Conservation (phyloP, 768 basidiomycete species). For the Suillus subalutaceus region DNA sequence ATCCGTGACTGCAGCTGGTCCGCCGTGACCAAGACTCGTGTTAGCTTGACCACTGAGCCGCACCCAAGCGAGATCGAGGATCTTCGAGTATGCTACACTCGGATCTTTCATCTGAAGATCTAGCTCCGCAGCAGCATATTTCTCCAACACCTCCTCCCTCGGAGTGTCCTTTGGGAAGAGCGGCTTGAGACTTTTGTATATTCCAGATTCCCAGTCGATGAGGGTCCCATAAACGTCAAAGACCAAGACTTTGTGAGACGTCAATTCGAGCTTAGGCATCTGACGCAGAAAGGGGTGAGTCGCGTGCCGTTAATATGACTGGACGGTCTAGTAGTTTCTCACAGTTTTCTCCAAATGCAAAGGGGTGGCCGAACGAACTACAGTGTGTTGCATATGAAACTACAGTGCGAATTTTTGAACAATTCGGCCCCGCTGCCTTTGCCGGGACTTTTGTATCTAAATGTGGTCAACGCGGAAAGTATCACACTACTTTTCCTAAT, state of each 20-base stretch:
- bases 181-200: conserved; percentile 51
- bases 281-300: too few species aligned
- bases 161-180: conserved; percentile 21
- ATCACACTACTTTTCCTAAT: too few species aligned
- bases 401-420: too few species aligned
- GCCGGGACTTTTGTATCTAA: too few species aligned
- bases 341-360: too few species aligned
- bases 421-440: too few species aligned
- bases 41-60: conserved; percentile 23
- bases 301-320: too few species aligned
- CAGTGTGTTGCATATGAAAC: too few species aligned
- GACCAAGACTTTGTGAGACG: conserved; percentile 46
- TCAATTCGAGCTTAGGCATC: conserved; percentile 8
- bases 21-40: conserved; percentile 38
- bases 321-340: too few species aligned
- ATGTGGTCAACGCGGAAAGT: too few species aligned
- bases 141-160: conserved; percentile 47
- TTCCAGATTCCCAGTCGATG: conserved; percentile 74
- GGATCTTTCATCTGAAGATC: conserved; percentile 63
- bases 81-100: conserved; percentile 58
- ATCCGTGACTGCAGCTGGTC: conserved; percentile 37
- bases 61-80: conserved; percentile 51
- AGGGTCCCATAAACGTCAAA: conserved; percentile 84
- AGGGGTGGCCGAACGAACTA: too few species aligned
- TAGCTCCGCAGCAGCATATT: conserved; percentile 55